Conservation (phyloP, 257 asterid species). For the Capsicum rhomboideum region DNA sequence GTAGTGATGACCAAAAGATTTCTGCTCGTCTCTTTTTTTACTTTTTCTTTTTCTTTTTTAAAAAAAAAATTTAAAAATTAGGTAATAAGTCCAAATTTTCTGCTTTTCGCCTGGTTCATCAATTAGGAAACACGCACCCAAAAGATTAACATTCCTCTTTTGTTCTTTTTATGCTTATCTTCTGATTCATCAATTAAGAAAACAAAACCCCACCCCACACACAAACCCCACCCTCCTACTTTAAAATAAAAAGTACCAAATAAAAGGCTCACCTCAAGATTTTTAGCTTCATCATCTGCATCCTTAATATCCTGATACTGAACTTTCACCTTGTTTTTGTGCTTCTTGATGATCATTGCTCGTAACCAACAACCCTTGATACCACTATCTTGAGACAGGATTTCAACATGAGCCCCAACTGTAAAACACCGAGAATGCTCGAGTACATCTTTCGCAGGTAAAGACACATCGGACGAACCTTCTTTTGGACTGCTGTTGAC, state of each 20-base stretch:
- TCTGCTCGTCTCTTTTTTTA: neutral
- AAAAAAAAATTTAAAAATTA: no score
- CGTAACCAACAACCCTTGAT: constrained; percentile 91
- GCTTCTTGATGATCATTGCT: constrained; percentile 59
- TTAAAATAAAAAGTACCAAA: neutral
- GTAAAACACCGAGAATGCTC: constrained; percentile 14
- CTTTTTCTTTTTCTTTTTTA: no score
- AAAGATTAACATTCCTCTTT: neutral
- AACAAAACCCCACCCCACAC: neutral
- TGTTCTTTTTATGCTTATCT: neutral
- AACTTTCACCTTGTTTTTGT: constrained; percentile 66
- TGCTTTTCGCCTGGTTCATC: neutral
- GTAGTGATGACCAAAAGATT: neutral
- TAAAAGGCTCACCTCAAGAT: constrained; percentile 47
- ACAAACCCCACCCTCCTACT: neutral
- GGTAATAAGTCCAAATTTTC: neutral
- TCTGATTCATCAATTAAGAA: neutral
- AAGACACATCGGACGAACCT: constrained; percentile 5
- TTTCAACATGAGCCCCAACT: constrained; percentile 68
- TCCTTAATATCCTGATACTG: constrained; percentile 65
- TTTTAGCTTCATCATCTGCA: constrained; percentile 58
- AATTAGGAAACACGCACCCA: neutral
- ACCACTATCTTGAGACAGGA: constrained; percentile 84
- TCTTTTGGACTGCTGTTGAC: constrained; percentile 1
- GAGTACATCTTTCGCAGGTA: constrained; percentile 6